A percentile compares a stretch with the other conserved stretches of the same genome.
These are phyloP conservation scores for Thoreauomyces humboldtii DNA, from an alignment of 192 early-diverging fungal genomes.

Conservation along the genomic window DNA sequence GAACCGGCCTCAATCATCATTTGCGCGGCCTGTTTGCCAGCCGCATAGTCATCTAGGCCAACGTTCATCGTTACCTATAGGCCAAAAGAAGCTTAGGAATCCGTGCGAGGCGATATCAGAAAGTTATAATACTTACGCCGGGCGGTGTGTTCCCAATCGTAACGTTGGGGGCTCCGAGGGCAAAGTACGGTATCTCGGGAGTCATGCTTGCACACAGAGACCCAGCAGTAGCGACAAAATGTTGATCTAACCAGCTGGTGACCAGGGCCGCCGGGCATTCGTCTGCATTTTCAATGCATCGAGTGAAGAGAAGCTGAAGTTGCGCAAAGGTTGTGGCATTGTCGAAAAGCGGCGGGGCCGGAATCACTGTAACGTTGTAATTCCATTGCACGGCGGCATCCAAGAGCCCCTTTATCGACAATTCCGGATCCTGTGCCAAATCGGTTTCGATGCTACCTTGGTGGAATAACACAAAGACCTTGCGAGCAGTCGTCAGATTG, in stretches of 20 bases:
- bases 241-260: not conserved
- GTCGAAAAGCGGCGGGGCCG: not conserved
- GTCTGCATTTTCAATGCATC: not conserved
- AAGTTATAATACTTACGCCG: too few relatives aligned
- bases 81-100: not conserved
- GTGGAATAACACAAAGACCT: not conserved
- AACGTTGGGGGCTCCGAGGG: not conserved
- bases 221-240: not conserved
- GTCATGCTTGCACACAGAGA: not conserved
- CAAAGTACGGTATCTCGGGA: not conserved
- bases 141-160: too few relatives aligned
- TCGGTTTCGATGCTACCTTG: not conserved
- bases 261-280: not conserved
- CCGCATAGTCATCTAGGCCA: not conserved
- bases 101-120: too few relatives aligned
- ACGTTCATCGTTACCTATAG: not conserved
- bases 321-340: not conserved
- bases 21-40: not conserved
- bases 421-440: too few relatives aligned
- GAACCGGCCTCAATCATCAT: conserved; percentile 1
- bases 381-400: not conserved
- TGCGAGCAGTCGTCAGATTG: not conserved
- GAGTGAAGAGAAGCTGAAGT: not conserved
- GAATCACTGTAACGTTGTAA: not conserved
- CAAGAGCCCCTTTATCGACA: not conserved